A percentile compares a stretch with the other conserved stretches of the same genome.
Evolutionary conservation across 768 basidiomycete genomes (phyloP).

Genomic region (Leccinum subgranulosum): DNA sequence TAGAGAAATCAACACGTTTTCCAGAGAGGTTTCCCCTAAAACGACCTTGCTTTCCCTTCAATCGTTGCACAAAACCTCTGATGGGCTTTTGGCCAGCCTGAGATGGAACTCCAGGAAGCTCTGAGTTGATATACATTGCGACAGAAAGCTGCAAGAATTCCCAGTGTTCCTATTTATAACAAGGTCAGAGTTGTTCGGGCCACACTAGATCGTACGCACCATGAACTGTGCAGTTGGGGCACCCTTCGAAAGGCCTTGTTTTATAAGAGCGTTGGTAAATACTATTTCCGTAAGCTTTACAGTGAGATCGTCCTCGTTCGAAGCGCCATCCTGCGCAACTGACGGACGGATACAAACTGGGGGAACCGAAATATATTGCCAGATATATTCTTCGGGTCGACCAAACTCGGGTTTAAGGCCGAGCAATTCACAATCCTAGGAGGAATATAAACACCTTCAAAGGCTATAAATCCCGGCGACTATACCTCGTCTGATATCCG

Average conservation of each 20-base stretch:
- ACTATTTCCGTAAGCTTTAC: constrained; percentile 98
- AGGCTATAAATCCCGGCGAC: background rate
- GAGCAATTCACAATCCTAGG: constrained; percentile 89
- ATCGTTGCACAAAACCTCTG: constrained; percentile 93
- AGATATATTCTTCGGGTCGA: constrained; percentile 94
- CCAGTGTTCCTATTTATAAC: constrained; percentile 81
- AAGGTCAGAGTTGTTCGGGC: background rate
- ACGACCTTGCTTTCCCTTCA: constrained; percentile 98
- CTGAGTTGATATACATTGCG: constrained; percentile 98
- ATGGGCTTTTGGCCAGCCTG: constrained; percentile 91
- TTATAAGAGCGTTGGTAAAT: constrained; percentile 89
- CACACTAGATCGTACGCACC: constrained; percentile 39
- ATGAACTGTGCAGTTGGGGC: constrained; percentile 86
- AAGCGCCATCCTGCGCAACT: constrained; percentile 95
- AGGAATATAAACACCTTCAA: constrained; percentile 1
- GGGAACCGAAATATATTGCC: constrained; percentile 98
- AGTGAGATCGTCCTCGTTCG: constrained; percentile 97
- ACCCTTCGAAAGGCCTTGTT: constrained; percentile 85
- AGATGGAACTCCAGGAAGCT: constrained; percentile 88
- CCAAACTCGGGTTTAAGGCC: constrained; percentile 87
- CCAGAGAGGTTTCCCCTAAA: constrained; percentile 98
- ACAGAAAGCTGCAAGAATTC: constrained; percentile 93
- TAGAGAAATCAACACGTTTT: constrained; percentile 98
- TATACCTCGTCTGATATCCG: constrained; percentile 87
- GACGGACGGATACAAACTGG: constrained; percentile 97